phyloP scores from a whole-genome alignment of 345 rosid species.

The Erucastrum elatum region DNA sequence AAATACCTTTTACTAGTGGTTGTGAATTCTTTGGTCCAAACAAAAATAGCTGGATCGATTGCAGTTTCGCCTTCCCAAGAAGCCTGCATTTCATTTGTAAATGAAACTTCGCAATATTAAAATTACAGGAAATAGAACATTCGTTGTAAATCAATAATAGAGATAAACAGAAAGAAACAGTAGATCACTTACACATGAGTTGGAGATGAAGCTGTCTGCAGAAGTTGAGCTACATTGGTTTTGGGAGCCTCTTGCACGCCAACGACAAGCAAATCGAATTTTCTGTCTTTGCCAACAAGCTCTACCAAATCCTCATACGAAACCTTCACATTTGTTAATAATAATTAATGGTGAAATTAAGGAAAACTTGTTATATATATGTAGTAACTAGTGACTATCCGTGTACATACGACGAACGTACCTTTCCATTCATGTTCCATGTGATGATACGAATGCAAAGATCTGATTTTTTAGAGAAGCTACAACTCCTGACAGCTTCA shows the following conservation, averaged over 20 bases:
- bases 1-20: conserved; percentile 35
- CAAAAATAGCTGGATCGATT: conserved; percentile 35
- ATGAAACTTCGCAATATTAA: conserved; percentile 13
- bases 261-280: conserved; percentile 36
- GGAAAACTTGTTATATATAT: neutral
- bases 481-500: conserved; percentile 41
- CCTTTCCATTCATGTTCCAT: conserved; percentile 88
- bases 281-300: conserved; percentile 36
- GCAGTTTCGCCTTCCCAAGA: conserved; percentile 34
- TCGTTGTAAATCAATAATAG: neutral
- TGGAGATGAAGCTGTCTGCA: conserved; percentile 35
- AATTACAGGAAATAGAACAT: neutral
- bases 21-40: conserved; percentile 39
- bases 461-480: conserved; percentile 52
- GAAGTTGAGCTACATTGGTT: conserved; percentile 23
- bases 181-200: conserved; percentile 30
- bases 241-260: conserved; percentile 41
- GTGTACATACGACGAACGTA: conserved; percentile 10
- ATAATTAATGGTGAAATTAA: neutral
- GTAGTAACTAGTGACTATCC: neutral
- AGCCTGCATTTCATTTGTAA: conserved; percentile 27
- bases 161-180: neutral
- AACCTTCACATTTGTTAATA: conserved; percentile 21
- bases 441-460: conserved; percentile 66
- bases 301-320: conserved; percentile 38